A percentile compares a stretch with the other conserved stretches of the same genome.
phyloP scores from a whole-genome alignment of 1,284 basidiomycete genomes.

The Ustilago crameri region DNA sequence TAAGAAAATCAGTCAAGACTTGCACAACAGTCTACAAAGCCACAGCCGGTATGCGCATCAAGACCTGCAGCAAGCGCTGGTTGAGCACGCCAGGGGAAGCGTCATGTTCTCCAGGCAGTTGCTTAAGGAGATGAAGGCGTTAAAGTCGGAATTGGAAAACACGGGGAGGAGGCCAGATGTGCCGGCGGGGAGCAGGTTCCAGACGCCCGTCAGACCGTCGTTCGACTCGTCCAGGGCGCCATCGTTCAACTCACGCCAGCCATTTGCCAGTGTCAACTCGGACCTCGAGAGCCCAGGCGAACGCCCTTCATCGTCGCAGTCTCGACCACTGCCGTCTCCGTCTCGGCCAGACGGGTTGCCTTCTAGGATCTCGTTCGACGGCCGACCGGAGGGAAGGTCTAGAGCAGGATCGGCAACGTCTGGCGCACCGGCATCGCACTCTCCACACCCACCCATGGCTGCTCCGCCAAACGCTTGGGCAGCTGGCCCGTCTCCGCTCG shows the following conservation, averaged over 20 bases:
- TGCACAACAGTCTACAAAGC: slow-evolving; percentile 53
- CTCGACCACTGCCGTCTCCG: not conserved
- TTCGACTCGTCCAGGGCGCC: not conserved
- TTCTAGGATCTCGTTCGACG: not conserved
- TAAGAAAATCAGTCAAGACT: slow-evolving; percentile 37
- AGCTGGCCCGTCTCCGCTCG: slow-evolving; percentile 6
- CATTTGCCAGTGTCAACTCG: slow-evolving; percentile 18
- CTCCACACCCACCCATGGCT: no score
- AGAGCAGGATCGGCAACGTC: slow-evolving; percentile 7
- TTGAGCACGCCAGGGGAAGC: slow-evolving; percentile 56
- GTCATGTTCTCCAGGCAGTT: slow-evolving; percentile 39
- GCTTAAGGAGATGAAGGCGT: slow-evolving; percentile 42
- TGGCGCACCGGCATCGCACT: not conserved
- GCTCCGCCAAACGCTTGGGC: slow-evolving; percentile 13
- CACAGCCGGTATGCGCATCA: slow-evolving; percentile 60
- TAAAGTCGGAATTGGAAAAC: slow-evolving; percentile 35
- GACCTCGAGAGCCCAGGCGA: slow-evolving; percentile 3
- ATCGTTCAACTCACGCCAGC: not conserved
- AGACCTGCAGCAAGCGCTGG: slow-evolving; percentile 55
- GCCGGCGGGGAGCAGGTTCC: not conserved
- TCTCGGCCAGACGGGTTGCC: slow-evolving; percentile 8
- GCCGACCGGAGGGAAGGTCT: slow-evolving; percentile 4
- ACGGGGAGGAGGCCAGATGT: slow-evolving; percentile 3
- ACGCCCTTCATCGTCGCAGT: slow-evolving; percentile 4
- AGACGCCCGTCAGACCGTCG: slow-evolving; percentile 12